Percentiles rank a stretch among this genome's conserved stretches.
Conservation (phyloP, 345 rosid species). For the Aegle marmelos region DNA sequence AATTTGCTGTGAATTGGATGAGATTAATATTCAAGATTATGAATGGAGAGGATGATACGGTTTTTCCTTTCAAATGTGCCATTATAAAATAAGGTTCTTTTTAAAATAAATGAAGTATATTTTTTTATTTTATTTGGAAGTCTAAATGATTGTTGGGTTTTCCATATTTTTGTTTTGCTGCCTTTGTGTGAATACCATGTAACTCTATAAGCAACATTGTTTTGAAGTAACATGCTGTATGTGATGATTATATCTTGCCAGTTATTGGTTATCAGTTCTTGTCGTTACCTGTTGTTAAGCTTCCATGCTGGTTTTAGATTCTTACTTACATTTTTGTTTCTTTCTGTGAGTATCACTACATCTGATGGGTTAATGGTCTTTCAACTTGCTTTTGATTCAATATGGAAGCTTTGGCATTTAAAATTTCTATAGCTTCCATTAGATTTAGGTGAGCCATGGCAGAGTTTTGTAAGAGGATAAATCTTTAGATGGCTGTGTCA, state of each 20-base stretch:
- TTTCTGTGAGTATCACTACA: not conserved
- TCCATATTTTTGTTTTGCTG: not conserved
- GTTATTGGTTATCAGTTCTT: not conserved
- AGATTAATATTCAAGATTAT: not conserved
- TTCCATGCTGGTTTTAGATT: not conserved
- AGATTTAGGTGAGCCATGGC: conserved; percentile 1
- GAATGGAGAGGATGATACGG: not conserved
- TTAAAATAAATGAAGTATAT: too few species aligned
- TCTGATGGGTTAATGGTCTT: not conserved
- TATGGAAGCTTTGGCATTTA: not conserved
- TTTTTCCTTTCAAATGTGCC: not conserved
- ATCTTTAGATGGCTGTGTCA: not conserved
- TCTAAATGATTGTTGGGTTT: not conserved
- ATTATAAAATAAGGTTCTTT: not conserved
- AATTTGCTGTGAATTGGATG: not conserved
- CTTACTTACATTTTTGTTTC: not conserved
- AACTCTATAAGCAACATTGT: not conserved
- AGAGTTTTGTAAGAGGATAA: not conserved
- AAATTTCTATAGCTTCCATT: not conserved
- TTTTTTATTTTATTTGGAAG: too few species aligned
- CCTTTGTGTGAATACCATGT: not conserved
- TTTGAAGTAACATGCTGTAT: not conserved
- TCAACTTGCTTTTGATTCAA: not conserved
- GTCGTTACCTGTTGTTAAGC: not conserved
- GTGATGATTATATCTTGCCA: not conserved